Conservation (phyloP, 2,329 filamentous ascomycete species). For the Domatiomyces catenatus region DNA sequence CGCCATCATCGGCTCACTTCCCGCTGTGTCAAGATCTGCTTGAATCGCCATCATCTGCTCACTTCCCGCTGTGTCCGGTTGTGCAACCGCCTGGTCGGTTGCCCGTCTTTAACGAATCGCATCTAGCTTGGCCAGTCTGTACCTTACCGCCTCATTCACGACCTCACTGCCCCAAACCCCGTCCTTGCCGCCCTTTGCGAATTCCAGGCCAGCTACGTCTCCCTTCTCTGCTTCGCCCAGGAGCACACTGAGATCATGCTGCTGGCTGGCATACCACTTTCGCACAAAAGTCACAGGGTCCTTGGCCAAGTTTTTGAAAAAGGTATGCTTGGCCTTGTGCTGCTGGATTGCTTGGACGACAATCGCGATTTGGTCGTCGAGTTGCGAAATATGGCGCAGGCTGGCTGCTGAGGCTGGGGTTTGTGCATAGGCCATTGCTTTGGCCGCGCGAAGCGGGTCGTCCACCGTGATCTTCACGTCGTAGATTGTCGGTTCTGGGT, state of each 20-base stretch:
- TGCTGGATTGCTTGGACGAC: conserved; percentile 69
- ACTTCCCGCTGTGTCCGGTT: background rate
- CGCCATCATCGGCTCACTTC: background rate
- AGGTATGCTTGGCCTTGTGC: conserved; percentile 79
- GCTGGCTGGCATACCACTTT: conserved; percentile 82
- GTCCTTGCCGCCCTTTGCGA: conserved; percentile 36
- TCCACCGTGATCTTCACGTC: conserved; percentile 75
- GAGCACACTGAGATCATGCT: conserved; percentile 75
- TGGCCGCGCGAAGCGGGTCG: conserved; percentile 54
- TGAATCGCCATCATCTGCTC: background rate
- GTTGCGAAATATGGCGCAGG: conserved; percentile 56
- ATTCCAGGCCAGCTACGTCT: conserved; percentile 35
- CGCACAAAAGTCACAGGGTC: conserved; percentile 74
- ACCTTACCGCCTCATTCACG: conserved; percentile 46
- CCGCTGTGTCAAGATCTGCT: too few relatives aligned
- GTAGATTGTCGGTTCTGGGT: conserved; percentile 68
- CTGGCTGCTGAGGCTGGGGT: conserved; percentile 56
- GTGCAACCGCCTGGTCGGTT: background rate
- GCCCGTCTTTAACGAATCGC: conserved; percentile 8
- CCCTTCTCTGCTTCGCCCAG: conserved; percentile 61
- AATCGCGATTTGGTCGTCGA: conserved; percentile 76
- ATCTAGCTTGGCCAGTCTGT: conserved; percentile 41
- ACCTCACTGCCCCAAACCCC: conserved; percentile 48
- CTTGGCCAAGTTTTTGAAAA: conserved; percentile 61
- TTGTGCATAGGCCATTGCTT: conserved; percentile 49